These are phyloP conservation scores for Aspergillus nidulans DNA, from an alignment of 495 filamentous ascomycete genomes.

Conservation along the genomic window DNA sequence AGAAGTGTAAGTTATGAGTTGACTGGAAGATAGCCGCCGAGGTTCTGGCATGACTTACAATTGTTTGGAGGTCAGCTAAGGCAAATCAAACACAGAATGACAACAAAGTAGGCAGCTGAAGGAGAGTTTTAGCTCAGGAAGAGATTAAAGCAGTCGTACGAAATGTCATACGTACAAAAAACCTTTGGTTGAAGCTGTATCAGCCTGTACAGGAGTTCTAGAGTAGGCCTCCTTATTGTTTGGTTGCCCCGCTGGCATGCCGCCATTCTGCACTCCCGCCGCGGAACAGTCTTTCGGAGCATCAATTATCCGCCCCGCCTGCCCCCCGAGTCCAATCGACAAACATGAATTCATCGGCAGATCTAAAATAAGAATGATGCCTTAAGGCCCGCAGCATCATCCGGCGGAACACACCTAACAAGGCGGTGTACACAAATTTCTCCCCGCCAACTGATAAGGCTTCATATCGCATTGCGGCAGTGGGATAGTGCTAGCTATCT, in stretches of 20 bases:
- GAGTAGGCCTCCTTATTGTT: slow-evolving; percentile 11
- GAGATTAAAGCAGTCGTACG: neutral
- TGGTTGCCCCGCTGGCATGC: slow-evolving; percentile 15
- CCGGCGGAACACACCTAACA: neutral
- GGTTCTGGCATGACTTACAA: neutral
- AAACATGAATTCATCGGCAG: neutral
- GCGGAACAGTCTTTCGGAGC: slow-evolving; percentile 14
- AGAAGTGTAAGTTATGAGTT: neutral
- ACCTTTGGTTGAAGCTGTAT: neutral
- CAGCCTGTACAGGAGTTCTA: neutral
- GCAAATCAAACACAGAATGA: neutral
- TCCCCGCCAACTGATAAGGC: slow-evolving; percentile 17
- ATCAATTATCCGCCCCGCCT: slow-evolving; percentile 13
- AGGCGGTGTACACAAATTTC: slow-evolving; percentile 15
- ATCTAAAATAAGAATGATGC: slow-evolving; percentile 8
- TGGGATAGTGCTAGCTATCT: slow-evolving; percentile 8
- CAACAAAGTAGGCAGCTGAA: neutral
- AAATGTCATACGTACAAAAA: neutral
- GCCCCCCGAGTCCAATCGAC: slow-evolving; percentile 20
- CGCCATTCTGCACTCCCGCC: slow-evolving; percentile 4
- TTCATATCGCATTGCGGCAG: slow-evolving; percentile 13
- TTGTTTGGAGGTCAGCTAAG: neutral
- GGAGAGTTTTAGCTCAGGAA: neutral
- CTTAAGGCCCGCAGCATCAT: slow-evolving; percentile 8
- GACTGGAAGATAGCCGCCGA: neutral